These are phyloP conservation scores for Leccinum pachyderme DNA, from an alignment of 1,284 basidiomycete species.

Conservation along the genomic window DNA sequence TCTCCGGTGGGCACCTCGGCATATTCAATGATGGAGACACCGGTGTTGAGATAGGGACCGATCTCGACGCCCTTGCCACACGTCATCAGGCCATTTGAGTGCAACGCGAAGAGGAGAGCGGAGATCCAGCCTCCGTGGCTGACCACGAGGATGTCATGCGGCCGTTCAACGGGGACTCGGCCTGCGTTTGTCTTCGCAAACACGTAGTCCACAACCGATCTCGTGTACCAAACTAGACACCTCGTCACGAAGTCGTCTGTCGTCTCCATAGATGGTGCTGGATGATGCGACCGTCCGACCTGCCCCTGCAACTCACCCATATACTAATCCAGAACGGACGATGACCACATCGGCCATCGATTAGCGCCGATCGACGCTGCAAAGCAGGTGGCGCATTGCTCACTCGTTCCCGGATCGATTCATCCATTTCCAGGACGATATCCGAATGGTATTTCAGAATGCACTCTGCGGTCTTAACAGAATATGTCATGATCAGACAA, in stretches of 20 bases:
- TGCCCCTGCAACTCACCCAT: constrained; percentile 66
- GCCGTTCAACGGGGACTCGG: constrained; percentile 9
- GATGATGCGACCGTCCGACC: constrained; percentile 16
- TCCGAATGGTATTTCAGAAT: constrained; percentile 55
- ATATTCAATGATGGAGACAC: constrained; percentile 57
- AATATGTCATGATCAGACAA: background rate
- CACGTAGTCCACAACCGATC: constrained; percentile 41
- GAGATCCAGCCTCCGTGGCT: constrained; percentile 67
- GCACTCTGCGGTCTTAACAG: constrained; percentile 57
- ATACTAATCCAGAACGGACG: constrained; percentile 38
- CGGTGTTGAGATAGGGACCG: constrained; percentile 50
- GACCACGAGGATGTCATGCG: constrained; percentile 49
- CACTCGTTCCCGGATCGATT: constrained; percentile 64
- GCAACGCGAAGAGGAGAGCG: constrained; percentile 47
- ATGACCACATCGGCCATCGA: constrained; percentile 3
- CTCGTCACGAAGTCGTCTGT: constrained; percentile 44
- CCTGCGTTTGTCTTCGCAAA: constrained; percentile 21
- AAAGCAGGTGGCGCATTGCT: constrained; percentile 13
- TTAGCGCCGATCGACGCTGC: background rate
- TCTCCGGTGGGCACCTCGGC: constrained; percentile 32
- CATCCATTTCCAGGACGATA: constrained; percentile 41
- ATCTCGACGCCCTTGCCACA: constrained; percentile 43
- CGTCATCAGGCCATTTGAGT: constrained; percentile 39
- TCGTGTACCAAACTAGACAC: constrained; percentile 59
- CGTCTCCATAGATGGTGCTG: constrained; percentile 38